Base-by-base conservation (phyloP, 305 asterid species). In the Fraxinus nigra region DNA sequence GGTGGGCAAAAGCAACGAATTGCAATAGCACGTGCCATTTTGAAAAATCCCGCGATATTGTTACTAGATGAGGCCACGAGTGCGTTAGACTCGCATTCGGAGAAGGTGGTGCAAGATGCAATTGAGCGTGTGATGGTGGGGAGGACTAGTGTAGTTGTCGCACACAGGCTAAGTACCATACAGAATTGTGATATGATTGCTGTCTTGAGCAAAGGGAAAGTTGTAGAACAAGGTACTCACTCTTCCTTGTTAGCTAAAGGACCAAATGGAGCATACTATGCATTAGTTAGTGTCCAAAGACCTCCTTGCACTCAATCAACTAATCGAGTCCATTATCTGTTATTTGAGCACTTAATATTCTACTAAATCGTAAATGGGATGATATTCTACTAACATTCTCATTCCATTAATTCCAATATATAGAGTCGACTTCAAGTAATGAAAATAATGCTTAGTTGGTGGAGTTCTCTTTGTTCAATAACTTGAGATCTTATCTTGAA, bases 1-100 rank as follows among this genome's bases (percentile, higher is more conserved):
- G 99, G 99, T 0, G 99, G 99, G 0, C 99, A 95, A 82, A 95
- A 95, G 81, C 99, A 95, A 81, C 79, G 98, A 8, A 92, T 95
- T 14, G 98, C 98, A 0, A 95, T 95, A 0, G 95, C 99, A 0
- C 90, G 99, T 1, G 98, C 98, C 22, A 90, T 95, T 43, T 73
- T 92, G 30, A 95, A 91, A 56, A 93, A 94, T 26, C 97, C 98
- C 0, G 83, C 89, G 0, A 85, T 95, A 1, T 63, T 95, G 86
- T 48, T 95, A 77, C 84, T 94, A 1, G 98, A 94, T 40, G 99
- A 95, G 87, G 99, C 98, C 0, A 94, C 98, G 0, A 95, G 99
- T 73, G 99, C 99, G 0, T 81, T 95, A 40, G 99, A 95, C 80
- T 87, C 91, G 0, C 95, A 87, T 18, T 95, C 97, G 1, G 98